Evolutionary conservation across 805 yeast genomes (phyloP).

Genomic region (Hanseniaspora occidentalis): DNA sequence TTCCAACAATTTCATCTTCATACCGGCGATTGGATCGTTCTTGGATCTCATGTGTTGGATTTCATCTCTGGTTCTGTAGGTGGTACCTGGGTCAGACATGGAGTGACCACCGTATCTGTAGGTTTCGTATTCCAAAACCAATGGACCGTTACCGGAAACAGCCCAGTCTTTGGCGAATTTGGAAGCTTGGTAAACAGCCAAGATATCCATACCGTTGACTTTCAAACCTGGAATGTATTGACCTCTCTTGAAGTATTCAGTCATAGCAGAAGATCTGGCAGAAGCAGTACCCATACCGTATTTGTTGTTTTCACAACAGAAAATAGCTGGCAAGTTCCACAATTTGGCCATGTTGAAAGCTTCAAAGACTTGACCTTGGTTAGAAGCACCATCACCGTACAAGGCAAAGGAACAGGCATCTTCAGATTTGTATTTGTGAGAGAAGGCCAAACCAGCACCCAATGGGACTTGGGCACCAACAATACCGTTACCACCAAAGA

Average conservation of each 20-base stretch:
- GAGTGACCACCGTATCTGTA: constrained; percentile 99
- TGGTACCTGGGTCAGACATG: constrained; percentile 99
- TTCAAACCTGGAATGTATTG: constrained; percentile 98
- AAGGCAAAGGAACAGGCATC: constrained; percentile 71
- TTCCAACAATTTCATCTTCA: constrained; percentile 76
- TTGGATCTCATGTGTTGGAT: constrained; percentile 98
- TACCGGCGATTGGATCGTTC: constrained; percentile 95
- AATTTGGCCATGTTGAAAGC: constrained; percentile 97
- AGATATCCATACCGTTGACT: constrained; percentile 96
- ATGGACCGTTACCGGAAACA: constrained; percentile 86
- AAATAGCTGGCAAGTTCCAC: constrained; percentile 91
- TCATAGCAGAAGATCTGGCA: constrained; percentile 89
- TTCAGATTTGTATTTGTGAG: constrained; percentile 86
- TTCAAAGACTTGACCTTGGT: constrained; percentile 99
- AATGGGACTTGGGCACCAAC: constrained; percentile 99
- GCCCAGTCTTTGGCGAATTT: constrained; percentile 96
- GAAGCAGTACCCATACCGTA: constrained; percentile 99
- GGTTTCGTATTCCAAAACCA: constrained; percentile 93
- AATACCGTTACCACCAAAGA: constrained; percentile 99
- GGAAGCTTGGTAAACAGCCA: constrained; percentile 92
- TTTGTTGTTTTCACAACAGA: constrained; percentile 97
- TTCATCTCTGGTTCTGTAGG: constrained; percentile 99
- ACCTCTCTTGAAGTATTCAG: constrained; percentile 97
- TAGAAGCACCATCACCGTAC: constrained; percentile 99
- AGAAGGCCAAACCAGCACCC: constrained; percentile 97